These are phyloP conservation scores for Claviceps maximensis DNA, from an alignment of 2,329 filamentous ascomycete species.

Conservation along the genomic window DNA sequence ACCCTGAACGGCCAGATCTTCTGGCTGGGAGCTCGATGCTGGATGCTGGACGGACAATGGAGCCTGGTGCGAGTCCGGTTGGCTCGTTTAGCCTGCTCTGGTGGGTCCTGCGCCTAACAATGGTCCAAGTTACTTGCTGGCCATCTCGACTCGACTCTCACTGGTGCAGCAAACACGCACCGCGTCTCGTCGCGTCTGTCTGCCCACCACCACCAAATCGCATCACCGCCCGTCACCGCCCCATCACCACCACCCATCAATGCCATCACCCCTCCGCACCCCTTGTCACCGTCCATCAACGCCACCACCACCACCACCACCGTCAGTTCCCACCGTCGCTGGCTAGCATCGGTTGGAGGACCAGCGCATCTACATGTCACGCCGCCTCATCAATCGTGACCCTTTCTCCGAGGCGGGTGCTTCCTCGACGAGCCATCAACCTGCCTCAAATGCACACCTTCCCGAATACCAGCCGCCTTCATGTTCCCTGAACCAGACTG, in stretches of 20 bases:
- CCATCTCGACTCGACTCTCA: background rate
- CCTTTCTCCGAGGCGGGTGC: conserved; percentile 6
- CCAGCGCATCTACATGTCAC: conserved; percentile 16
- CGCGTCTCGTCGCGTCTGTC: conserved; percentile 2
- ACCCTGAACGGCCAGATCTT: too few species aligned
- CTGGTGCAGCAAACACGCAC: background rate
- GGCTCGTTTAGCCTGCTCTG: too few species aligned
- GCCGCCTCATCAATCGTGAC: conserved; percentile 18
- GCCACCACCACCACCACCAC: conserved; percentile 3
- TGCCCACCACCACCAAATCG: conserved; percentile 3
- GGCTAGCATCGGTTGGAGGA: background rate
- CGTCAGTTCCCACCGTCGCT: background rate
- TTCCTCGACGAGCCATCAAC: background rate
- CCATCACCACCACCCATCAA: background rate
- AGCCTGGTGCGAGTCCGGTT: too few species aligned
- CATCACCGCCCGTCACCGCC: background rate
- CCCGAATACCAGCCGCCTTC: conserved; percentile 37
- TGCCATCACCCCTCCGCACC: background rate
- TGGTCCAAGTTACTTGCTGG: too few species aligned
- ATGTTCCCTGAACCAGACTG: conserved; percentile 28
- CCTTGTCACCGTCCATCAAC: background rate
- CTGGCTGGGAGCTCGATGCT: background rate
- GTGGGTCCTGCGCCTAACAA: too few species aligned
- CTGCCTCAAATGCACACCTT: conserved; percentile 17
- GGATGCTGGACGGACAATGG: too few species aligned